These are phyloP conservation scores for Entomortierella beljakovae DNA, from an alignment of 192 early-diverging fungal genomes.

Conservation along the genomic window DNA sequence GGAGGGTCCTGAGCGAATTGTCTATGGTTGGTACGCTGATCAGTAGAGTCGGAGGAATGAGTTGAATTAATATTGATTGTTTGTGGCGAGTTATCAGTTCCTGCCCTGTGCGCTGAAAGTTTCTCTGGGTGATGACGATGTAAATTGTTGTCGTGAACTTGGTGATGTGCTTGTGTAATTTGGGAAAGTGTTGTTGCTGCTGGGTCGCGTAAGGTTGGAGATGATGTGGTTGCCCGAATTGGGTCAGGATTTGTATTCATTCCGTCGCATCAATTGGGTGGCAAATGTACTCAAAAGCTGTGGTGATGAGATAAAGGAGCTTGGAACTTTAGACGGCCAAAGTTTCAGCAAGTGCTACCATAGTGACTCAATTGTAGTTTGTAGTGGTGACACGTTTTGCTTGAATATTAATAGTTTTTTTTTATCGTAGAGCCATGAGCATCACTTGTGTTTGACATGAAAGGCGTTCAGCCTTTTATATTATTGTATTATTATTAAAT, in stretches of 20 bases:
- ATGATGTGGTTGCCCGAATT: constrained; percentile 32
- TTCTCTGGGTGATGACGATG: constrained; percentile 26
- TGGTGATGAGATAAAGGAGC: not conserved
- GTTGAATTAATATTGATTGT: not conserved
- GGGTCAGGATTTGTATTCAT: constrained; percentile 45
- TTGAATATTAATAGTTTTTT: too few relatives aligned
- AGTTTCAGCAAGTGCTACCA: too few relatives aligned
- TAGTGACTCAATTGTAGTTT: too few relatives aligned
- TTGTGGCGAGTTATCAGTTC: not conserved
- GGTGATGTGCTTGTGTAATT: constrained; percentile 14
- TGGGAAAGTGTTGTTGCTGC: not conserved
- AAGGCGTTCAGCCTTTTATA: too few relatives aligned
- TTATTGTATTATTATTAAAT: too few relatives aligned
- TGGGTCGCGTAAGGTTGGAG: constrained; percentile 5
- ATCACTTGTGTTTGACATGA: too few relatives aligned
- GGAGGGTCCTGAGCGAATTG: constrained; percentile 10
- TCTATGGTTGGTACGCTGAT: not conserved
- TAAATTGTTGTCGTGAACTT: constrained; percentile 11
- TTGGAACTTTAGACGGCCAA: too few relatives aligned
- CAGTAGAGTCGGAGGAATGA: not conserved
- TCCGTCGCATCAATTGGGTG: constrained; percentile 27
- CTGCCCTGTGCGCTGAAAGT: constrained; percentile 16
- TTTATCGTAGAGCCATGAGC: too few relatives aligned
- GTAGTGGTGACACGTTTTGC: too few relatives aligned
- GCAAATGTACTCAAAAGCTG: not conserved